Conservation (phyloP, 768 basidiomycete species). For the Lentinula boryana region DNA sequence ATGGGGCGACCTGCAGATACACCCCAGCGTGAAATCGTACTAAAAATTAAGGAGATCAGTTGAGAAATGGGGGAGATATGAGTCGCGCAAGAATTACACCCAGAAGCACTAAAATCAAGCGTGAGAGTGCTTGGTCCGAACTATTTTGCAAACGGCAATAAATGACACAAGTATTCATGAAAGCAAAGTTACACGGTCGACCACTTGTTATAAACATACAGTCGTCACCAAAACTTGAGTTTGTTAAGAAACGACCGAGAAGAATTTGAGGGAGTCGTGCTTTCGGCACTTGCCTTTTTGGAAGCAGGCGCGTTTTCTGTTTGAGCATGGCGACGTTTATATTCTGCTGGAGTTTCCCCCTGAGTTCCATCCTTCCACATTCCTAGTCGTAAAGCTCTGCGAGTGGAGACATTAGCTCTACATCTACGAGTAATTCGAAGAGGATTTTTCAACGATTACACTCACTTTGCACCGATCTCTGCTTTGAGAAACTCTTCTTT, state of each 20-base stretch:
- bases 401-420: background rate
- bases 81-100: no score
- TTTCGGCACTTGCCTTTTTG: background rate
- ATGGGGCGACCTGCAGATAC: no score
- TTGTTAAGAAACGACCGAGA: background rate
- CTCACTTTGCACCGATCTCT: constrained; percentile 67
- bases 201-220: background rate
- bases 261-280: background rate
- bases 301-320: background rate
- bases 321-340: constrained; percentile 61
- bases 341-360: constrained; percentile 71
- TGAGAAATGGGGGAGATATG: no score
- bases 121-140: no score
- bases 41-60: no score
- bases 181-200: no score
- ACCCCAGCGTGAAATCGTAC: no score
- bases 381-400: constrained; percentile 56
- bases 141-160: no score
- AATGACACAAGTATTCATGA: background rate
- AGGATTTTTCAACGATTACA: constrained; percentile 4
- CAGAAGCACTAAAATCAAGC: no score
- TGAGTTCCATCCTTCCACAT: constrained; percentile 61
- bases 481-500: constrained; percentile 56
- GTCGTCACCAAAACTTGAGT: background rate
- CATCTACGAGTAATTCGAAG: background rate